Conservation (phyloP, 345 rosid genomes). For the Eucalyptus polyanthemos region DNA sequence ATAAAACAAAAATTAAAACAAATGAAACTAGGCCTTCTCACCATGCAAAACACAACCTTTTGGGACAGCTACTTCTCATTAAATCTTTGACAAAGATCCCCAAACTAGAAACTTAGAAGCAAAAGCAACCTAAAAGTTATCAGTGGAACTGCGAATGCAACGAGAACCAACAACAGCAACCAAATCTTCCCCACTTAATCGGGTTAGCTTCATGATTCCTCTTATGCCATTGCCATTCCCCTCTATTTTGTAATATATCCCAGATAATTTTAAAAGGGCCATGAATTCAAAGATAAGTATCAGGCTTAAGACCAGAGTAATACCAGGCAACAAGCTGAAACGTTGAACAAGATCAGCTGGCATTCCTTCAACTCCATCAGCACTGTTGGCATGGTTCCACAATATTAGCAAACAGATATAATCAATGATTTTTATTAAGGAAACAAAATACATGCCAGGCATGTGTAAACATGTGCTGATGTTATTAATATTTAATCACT, state of each 20-base stretch:
- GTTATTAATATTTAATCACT: conserved; percentile 15
- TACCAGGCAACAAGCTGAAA: conserved; percentile 78
- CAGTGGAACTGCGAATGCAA: neutral
- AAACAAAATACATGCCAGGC: neutral
- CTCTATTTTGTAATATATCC: neutral
- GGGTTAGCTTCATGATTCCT: neutral
- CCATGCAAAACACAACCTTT: neutral
- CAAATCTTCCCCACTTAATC: neutral
- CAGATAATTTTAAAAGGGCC: neutral
- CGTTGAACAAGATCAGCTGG: conserved; percentile 32
- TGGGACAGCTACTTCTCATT: neutral
- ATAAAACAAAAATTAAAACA: neutral
- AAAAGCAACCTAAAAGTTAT: neutral
- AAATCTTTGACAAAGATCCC: neutral
- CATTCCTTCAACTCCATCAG: conserved; percentile 25
- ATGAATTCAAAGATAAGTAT: neutral
- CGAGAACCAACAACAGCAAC: neutral
- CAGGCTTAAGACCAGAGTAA: neutral
- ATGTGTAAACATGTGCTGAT: neutral
- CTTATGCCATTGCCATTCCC: neutral
- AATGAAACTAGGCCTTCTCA: neutral
- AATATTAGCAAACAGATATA: neutral
- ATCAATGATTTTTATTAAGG: neutral
- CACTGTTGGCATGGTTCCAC: conserved; percentile 22
- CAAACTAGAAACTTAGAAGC: neutral